A percentile compares a stretch with the other conserved stretches of the same genome.
Evolutionary conservation across 768 basidiomycete species (phyloP).

Genomic region (Hygrophoropsis aurantiaca): DNA sequence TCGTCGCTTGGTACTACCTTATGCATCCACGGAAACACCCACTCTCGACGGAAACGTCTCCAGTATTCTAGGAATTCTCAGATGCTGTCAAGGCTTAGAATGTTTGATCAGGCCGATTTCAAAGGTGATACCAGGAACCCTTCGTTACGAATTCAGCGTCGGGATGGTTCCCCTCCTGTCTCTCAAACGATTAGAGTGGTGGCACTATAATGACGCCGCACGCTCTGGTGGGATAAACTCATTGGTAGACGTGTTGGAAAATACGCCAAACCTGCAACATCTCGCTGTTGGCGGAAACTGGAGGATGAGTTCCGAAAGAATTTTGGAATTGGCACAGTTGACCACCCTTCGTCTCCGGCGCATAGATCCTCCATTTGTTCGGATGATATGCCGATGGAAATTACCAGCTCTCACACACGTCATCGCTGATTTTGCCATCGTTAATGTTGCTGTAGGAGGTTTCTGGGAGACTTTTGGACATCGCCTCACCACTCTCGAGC

Average conservation of each 20-base stretch:
- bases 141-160: slow-evolving; percentile 55
- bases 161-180: slow-evolving; percentile 45
- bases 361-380: slow-evolving; percentile 50
- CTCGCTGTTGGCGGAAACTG: slow-evolving; percentile 53
- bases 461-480: slow-evolving; percentile 52
- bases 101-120: slow-evolving; percentile 52
- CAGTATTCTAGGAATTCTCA: slow-evolving; percentile 47
- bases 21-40: slow-evolving; percentile 47
- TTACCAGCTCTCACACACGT: slow-evolving; percentile 54
- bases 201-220: slow-evolving; percentile 56
- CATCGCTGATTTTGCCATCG: slow-evolving; percentile 48
- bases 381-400: slow-evolving; percentile 47
- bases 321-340: slow-evolving; percentile 43
- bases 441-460: slow-evolving; percentile 36
- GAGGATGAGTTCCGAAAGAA: slow-evolving; percentile 25
- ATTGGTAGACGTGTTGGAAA: slow-evolving; percentile 48
- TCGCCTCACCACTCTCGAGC: slow-evolving; percentile 54
- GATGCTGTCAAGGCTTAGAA: slow-evolving; percentile 48
- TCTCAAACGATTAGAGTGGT: slow-evolving; percentile 68
- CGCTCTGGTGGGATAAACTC: slow-evolving; percentile 68
- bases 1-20: slow-evolving; percentile 59
- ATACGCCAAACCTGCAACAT: slow-evolving; percentile 56
- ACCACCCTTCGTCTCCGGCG: slow-evolving; percentile 53
- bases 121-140: slow-evolving; percentile 11
- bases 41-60: slow-evolving; percentile 23